Evolutionary conservation across 139 green algal genomes (phyloP).

Genomic region (Choricystis sp.): DNA sequence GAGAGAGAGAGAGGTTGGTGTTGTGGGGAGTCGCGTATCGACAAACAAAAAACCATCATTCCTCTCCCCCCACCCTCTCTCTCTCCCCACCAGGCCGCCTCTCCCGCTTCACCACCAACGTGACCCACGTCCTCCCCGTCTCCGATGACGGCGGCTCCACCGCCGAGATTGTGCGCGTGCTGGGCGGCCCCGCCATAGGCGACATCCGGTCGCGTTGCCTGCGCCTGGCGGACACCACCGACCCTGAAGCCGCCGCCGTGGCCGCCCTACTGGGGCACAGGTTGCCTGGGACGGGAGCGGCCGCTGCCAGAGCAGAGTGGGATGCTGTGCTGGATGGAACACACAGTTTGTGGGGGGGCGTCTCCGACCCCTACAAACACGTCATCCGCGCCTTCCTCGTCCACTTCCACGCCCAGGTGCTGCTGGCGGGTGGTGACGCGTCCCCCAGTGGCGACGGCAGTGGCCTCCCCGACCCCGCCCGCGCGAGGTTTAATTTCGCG

Average conservation of each 20-base stretch:
- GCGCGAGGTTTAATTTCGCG: conserved; percentile 72
- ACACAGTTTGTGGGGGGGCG: conserved; percentile 73
- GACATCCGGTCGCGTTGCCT: conserved; percentile 93
- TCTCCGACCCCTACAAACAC: conserved; percentile 93
- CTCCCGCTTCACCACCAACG: conserved; percentile 49
- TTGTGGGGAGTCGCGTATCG: not conserved
- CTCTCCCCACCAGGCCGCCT: conserved; percentile 34
- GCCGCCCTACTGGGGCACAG: conserved; percentile 77
- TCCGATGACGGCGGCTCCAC: conserved; percentile 92
- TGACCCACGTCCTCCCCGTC: conserved; percentile 90
- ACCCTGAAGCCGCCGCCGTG: conserved; percentile 46
- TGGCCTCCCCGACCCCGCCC: conserved; percentile 39
- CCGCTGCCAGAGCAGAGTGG: conserved; percentile 59
- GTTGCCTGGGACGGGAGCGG: conserved; percentile 29
- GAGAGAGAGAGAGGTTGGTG: too few relatives aligned
- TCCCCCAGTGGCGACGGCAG: too few relatives aligned
- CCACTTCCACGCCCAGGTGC: conserved; percentile 83
- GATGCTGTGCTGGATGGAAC: conserved; percentile 84
- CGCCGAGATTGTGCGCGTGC: conserved; percentile 92
- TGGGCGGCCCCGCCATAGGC: conserved; percentile 89
- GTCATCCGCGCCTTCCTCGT: conserved; percentile 94
- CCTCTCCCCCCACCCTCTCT: not conserved
- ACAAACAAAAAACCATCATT: conserved; percentile 1
- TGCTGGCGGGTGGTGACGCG: too few relatives aligned
- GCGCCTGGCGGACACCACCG: conserved; percentile 72